These are phyloP conservation scores for Tubosaeta brunneosetosa DNA, from an alignment of 768 basidiomycete genomes.

Conservation along the genomic window DNA sequence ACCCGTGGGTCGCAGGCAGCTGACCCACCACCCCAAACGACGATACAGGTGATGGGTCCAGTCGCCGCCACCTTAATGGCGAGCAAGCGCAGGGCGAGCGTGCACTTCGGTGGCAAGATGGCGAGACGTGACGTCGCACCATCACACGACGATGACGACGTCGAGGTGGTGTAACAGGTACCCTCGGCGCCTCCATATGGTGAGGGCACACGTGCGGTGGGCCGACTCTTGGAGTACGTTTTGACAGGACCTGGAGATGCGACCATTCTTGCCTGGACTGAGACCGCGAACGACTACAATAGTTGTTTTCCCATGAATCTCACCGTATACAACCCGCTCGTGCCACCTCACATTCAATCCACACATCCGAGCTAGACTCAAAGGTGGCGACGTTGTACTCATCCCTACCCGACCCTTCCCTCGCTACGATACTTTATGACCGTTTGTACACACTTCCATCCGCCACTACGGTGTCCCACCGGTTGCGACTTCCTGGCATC, in stretches of 20 bases:
- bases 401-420: neutral
- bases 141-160: too few relatives aligned
- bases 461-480: neutral
- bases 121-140: too few relatives aligned
- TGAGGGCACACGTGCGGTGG: neutral
- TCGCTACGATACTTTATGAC: neutral
- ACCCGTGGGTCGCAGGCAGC: too few relatives aligned
- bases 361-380: neutral
- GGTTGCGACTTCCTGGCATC: neutral
- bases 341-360: neutral
- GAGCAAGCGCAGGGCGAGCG: too few relatives aligned
- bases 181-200: neutral
- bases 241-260: neutral
- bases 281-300: neutral
- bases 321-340: neutral
- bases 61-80: too few relatives aligned
- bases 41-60: too few relatives aligned
- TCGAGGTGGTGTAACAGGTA: too few relatives aligned
- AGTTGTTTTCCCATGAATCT: neutral
- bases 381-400: neutral
- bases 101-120: too few relatives aligned
- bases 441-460: neutral
- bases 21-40: too few relatives aligned
- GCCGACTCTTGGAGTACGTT: neutral
- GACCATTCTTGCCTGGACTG: neutral